A percentile compares a stretch with the other conserved stretches of the same genome.
These are phyloP conservation scores for Cladophialophora yegresii DNA, from an alignment of 2,329 filamentous ascomycete genomes.

Conservation along the genomic window DNA sequence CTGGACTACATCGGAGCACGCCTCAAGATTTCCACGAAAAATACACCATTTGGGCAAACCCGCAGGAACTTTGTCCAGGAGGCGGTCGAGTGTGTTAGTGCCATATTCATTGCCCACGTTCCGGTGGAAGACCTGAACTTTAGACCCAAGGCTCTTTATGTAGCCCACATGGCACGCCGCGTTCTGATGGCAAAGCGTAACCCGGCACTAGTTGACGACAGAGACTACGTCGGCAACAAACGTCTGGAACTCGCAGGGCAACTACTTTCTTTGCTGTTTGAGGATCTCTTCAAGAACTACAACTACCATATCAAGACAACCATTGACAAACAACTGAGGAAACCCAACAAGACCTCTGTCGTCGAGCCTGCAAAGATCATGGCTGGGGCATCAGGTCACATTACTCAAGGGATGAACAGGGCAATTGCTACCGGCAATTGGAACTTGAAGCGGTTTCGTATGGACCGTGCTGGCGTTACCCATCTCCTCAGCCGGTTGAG, in stretches of 20 bases:
- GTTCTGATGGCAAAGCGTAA: constrained; percentile 93
- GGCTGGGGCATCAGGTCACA: constrained; percentile 78
- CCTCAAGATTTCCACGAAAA: constrained; percentile 80
- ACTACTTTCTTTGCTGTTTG: constrained; percentile 88
- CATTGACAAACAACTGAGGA: constrained; percentile 94
- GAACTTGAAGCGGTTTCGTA: constrained; percentile 96
- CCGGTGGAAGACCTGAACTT: constrained; percentile 90
- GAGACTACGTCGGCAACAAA: constrained; percentile 98
- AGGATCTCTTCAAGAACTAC: constrained; percentile 97
- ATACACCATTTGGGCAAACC: constrained; percentile 56
- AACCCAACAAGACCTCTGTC: constrained; percentile 82
- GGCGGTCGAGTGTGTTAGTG: constrained; percentile 86
- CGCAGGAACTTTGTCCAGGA: constrained; percentile 84
- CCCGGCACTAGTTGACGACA: constrained; percentile 84
- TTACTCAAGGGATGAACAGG: constrained; percentile 89
- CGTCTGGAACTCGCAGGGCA: constrained; percentile 92
- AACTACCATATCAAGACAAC: constrained; percentile 84
- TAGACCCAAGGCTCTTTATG: constrained; percentile 92
- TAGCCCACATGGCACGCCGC: constrained; percentile 95
- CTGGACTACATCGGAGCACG: constrained; percentile 86
- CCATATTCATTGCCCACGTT: constrained; percentile 92
- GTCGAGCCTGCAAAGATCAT: constrained; percentile 87
- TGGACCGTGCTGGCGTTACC: constrained; percentile 95
- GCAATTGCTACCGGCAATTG: constrained; percentile 98
- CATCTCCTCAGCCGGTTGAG: constrained; percentile 93